These are phyloP conservation scores for Oxyria digyna DNA, from an alignment of 148 eudicot genomes.

Conservation along the genomic window DNA sequence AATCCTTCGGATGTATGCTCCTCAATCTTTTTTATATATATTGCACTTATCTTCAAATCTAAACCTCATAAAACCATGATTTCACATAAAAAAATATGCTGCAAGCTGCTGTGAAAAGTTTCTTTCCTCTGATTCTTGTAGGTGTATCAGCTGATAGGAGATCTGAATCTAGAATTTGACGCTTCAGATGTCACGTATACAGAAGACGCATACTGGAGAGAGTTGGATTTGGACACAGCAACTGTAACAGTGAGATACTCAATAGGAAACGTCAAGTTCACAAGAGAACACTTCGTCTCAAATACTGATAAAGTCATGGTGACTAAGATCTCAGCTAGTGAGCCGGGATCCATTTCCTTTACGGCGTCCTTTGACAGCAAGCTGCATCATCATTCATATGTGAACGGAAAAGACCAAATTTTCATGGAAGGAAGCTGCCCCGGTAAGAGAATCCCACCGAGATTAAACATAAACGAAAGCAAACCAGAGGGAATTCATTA, in stretches of 20 bases:
- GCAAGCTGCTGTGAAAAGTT: neutral
- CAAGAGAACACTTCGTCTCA: conserved; percentile 68
- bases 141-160: conserved; percentile 88
- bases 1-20: conserved; percentile 42
- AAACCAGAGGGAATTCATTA: conserved; percentile 57
- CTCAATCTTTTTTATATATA: neutral
- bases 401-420: conserved; percentile 46
- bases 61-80: neutral
- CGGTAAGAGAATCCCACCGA: conserved; percentile 28
- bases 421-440: conserved; percentile 74
- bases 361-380: conserved; percentile 56
- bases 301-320: conserved; percentile 70
- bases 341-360: conserved; percentile 51
- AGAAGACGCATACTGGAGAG: conserved; percentile 38
- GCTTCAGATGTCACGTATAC: conserved; percentile 27
- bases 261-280: conserved; percentile 41
- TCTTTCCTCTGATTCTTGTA: conserved; percentile 11
- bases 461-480: conserved; percentile 12
- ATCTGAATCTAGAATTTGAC: conserved; percentile 65
- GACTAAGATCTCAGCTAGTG: conserved; percentile 54
- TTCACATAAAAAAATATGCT: neutral
- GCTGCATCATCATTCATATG: conserved; percentile 38
- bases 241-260: conserved; percentile 55
- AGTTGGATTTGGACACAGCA: conserved; percentile 78
- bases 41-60: neutral